Conservation (phyloP, 1,139 yeast genomes). For the Hyphopichia buzzinii region DNA sequence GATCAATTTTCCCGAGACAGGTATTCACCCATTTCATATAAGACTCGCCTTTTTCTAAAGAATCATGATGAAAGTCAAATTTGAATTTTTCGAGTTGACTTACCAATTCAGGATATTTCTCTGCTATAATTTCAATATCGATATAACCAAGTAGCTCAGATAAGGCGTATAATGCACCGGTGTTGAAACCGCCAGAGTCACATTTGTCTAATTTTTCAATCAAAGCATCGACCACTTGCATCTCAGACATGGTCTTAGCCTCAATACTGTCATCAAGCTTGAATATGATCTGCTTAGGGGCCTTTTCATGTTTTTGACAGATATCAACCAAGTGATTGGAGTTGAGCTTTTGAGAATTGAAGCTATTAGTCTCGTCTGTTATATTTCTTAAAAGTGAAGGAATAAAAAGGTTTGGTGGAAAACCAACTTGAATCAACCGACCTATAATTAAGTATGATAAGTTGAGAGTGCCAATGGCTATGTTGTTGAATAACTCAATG, state of each 20-base stretch:
- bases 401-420: conserved; percentile 23
- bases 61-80: conserved; percentile 32
- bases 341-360: conserved; percentile 33
- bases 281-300: conserved; percentile 5
- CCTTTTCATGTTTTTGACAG: conserved; percentile 2
- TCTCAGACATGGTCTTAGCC: neutral
- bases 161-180: conserved; percentile 18
- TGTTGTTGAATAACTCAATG: conserved; percentile 49
- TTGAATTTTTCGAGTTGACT: conserved; percentile 7
- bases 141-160: conserved; percentile 17
- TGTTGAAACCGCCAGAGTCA: conserved; percentile 1
- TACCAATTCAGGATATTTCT: conserved; percentile 2
- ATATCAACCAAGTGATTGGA: conserved; percentile 10
- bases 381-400: conserved; percentile 24
- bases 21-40: conserved; percentile 19
- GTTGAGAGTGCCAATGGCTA: conserved; percentile 16
- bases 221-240: conserved; percentile 3
- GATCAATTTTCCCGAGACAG: conserved; percentile 5
- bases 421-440: conserved; percentile 27
- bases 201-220: neutral
- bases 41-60: conserved; percentile 32
- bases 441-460: conserved; percentile 23
- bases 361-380: conserved; percentile 27
- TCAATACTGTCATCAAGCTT: neutral
- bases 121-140: conserved; percentile 3